A percentile compares a stretch with the other conserved stretches of the same genome.
These are phyloP conservation scores for Phellopilus nigrolimitatus DNA, from an alignment of 1,284 basidiomycete genomes.

Conservation along the genomic window DNA sequence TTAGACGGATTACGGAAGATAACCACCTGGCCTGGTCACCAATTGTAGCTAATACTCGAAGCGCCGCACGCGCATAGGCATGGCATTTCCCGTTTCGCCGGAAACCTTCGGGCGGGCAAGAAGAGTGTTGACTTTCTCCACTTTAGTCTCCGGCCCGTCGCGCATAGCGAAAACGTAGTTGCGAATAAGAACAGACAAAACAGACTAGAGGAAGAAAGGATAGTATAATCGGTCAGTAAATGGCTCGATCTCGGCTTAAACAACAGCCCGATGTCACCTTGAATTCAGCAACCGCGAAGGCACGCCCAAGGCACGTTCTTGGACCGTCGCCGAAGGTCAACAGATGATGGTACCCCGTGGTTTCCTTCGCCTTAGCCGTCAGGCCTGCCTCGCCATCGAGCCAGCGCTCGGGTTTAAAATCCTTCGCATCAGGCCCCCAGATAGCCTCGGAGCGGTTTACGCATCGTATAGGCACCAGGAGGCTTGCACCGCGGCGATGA, in stretches of 20 bases:
- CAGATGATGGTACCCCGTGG: slow-evolving; percentile 17
- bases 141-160: slow-evolving; percentile 24
- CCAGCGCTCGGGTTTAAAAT: slow-evolving; percentile 20
- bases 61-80: slow-evolving; percentile 17
- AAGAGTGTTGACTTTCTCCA: slow-evolving; percentile 17
- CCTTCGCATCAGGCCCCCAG: slow-evolving; percentile 19
- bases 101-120: slow-evolving; percentile 16
- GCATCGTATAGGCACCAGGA: slow-evolving; percentile 13
- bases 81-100: slow-evolving; percentile 16
- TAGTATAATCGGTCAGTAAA: neutral
- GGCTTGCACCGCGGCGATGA: slow-evolving; percentile 5
- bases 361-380: slow-evolving; percentile 6
- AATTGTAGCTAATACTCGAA: too few relatives aligned
- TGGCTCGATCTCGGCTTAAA: too few relatives aligned
- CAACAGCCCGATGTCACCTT: slow-evolving; percentile 5
- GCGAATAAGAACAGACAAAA: slow-evolving; percentile 23
- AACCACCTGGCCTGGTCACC: too few relatives aligned
- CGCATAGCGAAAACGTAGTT: slow-evolving; percentile 23
- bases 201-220: slow-evolving; percentile 4
- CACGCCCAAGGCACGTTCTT: slow-evolving; percentile 16
- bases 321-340: slow-evolving; percentile 18
- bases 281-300: slow-evolving; percentile 19
- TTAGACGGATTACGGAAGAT: too few relatives aligned
- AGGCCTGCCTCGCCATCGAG: slow-evolving; percentile 10
- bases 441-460: slow-evolving; percentile 15